phyloP scores from a whole-genome alignment of 2,329 filamentous ascomycete species.

The Fusarium abutilonis region DNA sequence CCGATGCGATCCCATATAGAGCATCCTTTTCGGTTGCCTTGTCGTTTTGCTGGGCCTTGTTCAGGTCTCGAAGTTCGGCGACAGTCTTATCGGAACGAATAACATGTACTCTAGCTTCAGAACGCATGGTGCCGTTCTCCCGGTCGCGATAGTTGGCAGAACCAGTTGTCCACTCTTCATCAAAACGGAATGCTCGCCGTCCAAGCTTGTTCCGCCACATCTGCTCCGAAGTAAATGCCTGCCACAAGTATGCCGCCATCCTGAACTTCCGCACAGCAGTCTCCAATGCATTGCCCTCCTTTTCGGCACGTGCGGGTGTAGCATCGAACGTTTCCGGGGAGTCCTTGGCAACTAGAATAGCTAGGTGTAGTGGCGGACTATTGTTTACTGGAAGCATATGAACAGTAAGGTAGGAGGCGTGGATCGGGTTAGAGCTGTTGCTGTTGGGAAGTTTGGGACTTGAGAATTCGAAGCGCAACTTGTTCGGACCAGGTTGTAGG shows the following conservation, averaged over 20 bases:
- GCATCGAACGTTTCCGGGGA: slow-evolving; percentile 88
- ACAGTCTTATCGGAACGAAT: slow-evolving; percentile 86
- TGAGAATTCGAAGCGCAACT: slow-evolving; percentile 85
- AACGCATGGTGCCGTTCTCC: slow-evolving; percentile 78
- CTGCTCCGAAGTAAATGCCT: slow-evolving; percentile 95
- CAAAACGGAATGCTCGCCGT: slow-evolving; percentile 85
- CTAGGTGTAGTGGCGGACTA: slow-evolving; percentile 86
- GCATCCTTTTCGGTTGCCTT: slow-evolving; percentile 75
- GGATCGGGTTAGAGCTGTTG: slow-evolving; percentile 72
- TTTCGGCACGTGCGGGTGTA: slow-evolving; percentile 75
- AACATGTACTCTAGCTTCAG: slow-evolving; percentile 89
- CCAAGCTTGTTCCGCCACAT: slow-evolving; percentile 92
- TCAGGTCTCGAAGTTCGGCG: slow-evolving; percentile 80
- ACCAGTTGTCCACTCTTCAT: slow-evolving; percentile 93
- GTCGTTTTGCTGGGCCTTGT: slow-evolving; percentile 80
- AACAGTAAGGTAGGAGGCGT: slow-evolving; percentile 82
- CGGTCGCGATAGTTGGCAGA: slow-evolving; percentile 80
- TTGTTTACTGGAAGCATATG: slow-evolving; percentile 86
- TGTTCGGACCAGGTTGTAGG: slow-evolving; percentile 90
- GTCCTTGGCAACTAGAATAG: slow-evolving; percentile 87
- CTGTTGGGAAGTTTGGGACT: slow-evolving; percentile 81
- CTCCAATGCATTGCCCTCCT: slow-evolving; percentile 83
- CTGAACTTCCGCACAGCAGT: slow-evolving; percentile 88
- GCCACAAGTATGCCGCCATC: slow-evolving; percentile 96
- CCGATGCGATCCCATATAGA: slow-evolving; percentile 78